Percentiles rank a stretch among this genome's conserved stretches.
Conservation (phyloP, 2,329 filamentous ascomycete genomes). For the Raffaelea albimanens region DNA sequence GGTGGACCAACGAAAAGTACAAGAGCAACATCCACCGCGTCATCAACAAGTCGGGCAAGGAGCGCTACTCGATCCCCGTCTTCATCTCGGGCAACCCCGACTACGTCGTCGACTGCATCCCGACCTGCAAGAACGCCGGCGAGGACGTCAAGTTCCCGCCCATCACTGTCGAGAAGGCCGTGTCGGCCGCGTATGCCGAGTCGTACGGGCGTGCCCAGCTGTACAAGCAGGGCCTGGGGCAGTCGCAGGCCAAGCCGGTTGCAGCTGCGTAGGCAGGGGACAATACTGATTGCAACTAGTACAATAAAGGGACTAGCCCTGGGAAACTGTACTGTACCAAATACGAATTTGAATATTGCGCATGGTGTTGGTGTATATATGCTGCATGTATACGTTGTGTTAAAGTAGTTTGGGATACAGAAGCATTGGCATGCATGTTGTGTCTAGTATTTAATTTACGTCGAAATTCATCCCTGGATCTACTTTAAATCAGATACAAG, state of each 20-base stretch:
- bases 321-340: too few species aligned
- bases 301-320: too few species aligned
- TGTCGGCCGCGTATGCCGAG: slow-evolving; percentile 8
- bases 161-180: slow-evolving; percentile 8
- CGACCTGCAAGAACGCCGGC: slow-evolving; percentile 1
- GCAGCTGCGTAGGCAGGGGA: neutral
- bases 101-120: slow-evolving; percentile 10
- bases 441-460: too few species aligned
- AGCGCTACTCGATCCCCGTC: slow-evolving; percentile 10
- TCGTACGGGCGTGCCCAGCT: slow-evolving; percentile 10
- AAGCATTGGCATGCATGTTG: too few species aligned
- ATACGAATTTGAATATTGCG: too few species aligned
- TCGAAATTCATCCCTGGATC: too few species aligned
- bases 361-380: too few species aligned
- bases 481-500: too few species aligned
- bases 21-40: slow-evolving; percentile 45
- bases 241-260: neutral
- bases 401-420: too few species aligned
- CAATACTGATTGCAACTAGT: neutral
- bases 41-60: slow-evolving; percentile 20
- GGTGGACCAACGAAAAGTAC: slow-evolving; percentile 43
- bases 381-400: too few species aligned
- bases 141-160: slow-evolving; percentile 6
- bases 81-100: slow-evolving; percentile 12
- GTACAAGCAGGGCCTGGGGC: slow-evolving; percentile 5